Percentiles rank a stretch among this genome's conserved stretches.
phyloP scores from a whole-genome alignment of 2,329 filamentous ascomycete genomes.

The Pseudogymnoascus verrucosus region DNA sequence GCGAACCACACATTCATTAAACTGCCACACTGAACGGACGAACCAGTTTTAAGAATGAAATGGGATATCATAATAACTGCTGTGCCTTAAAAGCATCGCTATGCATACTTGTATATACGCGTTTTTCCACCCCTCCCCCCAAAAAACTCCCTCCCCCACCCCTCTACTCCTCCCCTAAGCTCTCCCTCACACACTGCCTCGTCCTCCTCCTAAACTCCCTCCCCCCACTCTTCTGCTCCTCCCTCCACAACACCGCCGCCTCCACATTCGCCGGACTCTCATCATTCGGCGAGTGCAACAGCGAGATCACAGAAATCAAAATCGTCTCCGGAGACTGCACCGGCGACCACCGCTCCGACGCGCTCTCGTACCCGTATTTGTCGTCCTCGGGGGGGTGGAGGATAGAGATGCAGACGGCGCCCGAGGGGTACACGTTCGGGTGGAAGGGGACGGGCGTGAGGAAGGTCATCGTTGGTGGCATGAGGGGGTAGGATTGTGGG shows the following conservation, averaged over 20 bases:
- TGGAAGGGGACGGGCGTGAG: slow-evolving; percentile 78
- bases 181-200: slow-evolving; percentile 71
- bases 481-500: slow-evolving; percentile 75
- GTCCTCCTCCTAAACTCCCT: slow-evolving; percentile 72
- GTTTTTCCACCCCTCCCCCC: not conserved
- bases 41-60: not conserved
- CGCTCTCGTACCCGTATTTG: slow-evolving; percentile 85
- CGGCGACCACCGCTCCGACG: slow-evolving; percentile 85
- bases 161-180: slow-evolving; percentile 60
- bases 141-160: not conserved
- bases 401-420: slow-evolving; percentile 93
- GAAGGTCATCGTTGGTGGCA: slow-evolving; percentile 85
- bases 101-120: not conserved
- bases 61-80: slow-evolving; percentile 6
- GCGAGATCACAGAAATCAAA: slow-evolving; percentile 80
- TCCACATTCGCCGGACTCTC: slow-evolving; percentile 94
- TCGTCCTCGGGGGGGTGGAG: slow-evolving; percentile 93
- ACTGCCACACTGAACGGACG: not conserved
- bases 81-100: not conserved
- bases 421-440: slow-evolving; percentile 84
- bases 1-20: not conserved
- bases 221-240: slow-evolving; percentile 54
- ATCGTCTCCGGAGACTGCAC: slow-evolving; percentile 96
- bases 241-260: slow-evolving; percentile 79
- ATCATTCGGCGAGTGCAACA: slow-evolving; percentile 88